phyloP scores from a whole-genome alignment of 1,284 basidiomycete species.

The Marasmius oreades region DNA sequence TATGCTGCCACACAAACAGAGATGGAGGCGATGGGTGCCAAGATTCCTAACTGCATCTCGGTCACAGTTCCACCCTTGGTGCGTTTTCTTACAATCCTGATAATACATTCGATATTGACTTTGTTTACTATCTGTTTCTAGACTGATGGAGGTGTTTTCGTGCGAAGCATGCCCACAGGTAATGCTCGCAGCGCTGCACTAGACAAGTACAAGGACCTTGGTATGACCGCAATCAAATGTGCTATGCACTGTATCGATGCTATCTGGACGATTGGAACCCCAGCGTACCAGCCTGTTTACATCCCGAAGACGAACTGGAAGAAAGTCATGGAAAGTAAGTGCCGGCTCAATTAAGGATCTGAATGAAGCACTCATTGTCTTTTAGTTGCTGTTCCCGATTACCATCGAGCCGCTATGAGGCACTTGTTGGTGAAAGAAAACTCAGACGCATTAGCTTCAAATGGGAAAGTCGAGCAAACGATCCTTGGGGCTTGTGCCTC shows the following conservation, averaged over 20 bases:
- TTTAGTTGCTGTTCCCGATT: slow-evolving; percentile 2
- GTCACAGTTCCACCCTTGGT: slow-evolving; percentile 1
- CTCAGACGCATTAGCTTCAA: background rate
- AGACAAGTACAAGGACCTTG: slow-evolving; percentile 2
- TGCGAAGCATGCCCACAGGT: slow-evolving; percentile 2
- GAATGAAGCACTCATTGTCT: background rate
- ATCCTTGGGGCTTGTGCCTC: background rate
- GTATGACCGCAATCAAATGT: background rate
- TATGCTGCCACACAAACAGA: slow-evolving; percentile 1
- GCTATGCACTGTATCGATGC: slow-evolving; percentile 1
- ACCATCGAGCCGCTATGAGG: background rate
- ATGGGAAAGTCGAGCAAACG: background rate
- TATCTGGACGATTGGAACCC: background rate
- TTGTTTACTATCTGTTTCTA: background rate
- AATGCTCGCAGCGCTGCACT: slow-evolving; percentile 1
- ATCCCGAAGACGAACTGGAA: slow-evolving; percentile 2
- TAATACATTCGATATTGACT: too few species aligned
- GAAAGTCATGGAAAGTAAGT: background rate
- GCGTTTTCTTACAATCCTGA: background rate
- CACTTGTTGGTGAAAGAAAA: slow-evolving; percentile 4
- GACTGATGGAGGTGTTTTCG: slow-evolving; percentile 2
- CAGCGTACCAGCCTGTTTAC: background rate
- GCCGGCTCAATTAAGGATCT: background rate
- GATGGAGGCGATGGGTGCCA: slow-evolving; percentile 1
- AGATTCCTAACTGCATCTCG: background rate